Conservation (phyloP, 1,284 basidiomycete species). For the Earliella scabrosa region DNA sequence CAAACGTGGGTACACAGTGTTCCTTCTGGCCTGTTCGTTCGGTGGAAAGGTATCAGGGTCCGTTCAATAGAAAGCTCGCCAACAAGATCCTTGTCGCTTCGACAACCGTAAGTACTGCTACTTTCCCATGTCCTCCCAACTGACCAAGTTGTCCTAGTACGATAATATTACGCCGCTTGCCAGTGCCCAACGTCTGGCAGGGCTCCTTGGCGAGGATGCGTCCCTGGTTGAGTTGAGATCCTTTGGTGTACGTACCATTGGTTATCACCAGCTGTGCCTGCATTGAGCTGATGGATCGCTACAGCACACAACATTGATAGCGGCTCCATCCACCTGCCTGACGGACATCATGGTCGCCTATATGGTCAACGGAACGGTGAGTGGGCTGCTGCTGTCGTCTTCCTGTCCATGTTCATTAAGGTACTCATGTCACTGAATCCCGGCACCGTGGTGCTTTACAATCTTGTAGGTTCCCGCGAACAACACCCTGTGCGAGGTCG, state of each 20-base stretch:
- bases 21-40: constrained; percentile 27
- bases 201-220: constrained; percentile 18
- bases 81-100: constrained; percentile 27
- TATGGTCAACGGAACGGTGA: background rate
- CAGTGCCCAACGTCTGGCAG: constrained; percentile 13
- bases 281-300: background rate
- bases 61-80: constrained; percentile 27
- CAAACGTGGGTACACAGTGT: constrained; percentile 4
- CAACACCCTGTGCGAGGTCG: constrained; percentile 2
- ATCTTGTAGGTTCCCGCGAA: background rate
- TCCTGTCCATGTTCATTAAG: too few species aligned
- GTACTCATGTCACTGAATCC: too few species aligned
- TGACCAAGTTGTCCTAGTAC: background rate
- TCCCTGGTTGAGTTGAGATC: constrained; percentile 18
- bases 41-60: constrained; percentile 28
- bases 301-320: background rate
- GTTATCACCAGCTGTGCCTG: background rate
- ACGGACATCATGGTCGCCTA: background rate
- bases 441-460: too few species aligned
- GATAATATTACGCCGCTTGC: constrained; percentile 23
- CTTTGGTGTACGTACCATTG: constrained; percentile 23
- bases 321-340: background rate
- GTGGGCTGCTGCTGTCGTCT: background rate
- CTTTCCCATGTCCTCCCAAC: too few species aligned
- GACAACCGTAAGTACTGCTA: constrained; percentile 11